Conservation (phyloP, 164 flowering plant genomes). For the Aristolochia fimbriata region DNA sequence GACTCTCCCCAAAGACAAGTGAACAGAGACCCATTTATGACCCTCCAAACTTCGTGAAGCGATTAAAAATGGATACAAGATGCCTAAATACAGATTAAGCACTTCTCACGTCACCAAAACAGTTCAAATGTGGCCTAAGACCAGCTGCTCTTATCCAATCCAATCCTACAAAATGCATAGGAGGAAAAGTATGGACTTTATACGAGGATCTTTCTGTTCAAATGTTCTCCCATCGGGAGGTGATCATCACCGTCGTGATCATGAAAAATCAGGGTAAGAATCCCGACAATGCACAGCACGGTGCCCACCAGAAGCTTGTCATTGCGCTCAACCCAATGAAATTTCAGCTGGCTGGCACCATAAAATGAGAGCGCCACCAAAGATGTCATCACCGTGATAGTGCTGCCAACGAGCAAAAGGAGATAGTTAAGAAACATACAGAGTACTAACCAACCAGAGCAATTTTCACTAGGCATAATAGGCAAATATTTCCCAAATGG, state of each 20-base stretch:
- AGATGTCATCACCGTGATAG: slow-evolving; percentile 90
- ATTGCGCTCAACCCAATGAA: slow-evolving; percentile 91
- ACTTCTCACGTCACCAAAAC: too few relatives aligned
- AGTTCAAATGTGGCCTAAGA: too few relatives aligned
- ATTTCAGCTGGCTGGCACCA: slow-evolving; percentile 96
- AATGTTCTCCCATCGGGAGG: slow-evolving; percentile 17
- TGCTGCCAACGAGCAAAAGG: slow-evolving; percentile 38
- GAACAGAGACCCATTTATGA: too few relatives aligned
- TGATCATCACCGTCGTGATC: slow-evolving; percentile 49
- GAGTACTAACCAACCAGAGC: not conserved
- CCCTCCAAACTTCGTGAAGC: too few relatives aligned
- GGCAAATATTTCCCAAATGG: not conserved
- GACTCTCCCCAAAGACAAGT: too few relatives aligned
- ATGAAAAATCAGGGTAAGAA: slow-evolving; percentile 78
- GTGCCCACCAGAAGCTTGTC: slow-evolving; percentile 97
- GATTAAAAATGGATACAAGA: too few relatives aligned
- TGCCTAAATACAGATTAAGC: too few relatives aligned
- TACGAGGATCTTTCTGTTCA: slow-evolving; percentile 50
- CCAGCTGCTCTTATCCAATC: too few relatives aligned
- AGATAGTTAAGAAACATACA: not conserved
- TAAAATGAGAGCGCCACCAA: slow-evolving; percentile 94
- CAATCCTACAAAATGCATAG: too few relatives aligned
- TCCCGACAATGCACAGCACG: slow-evolving; percentile 83
- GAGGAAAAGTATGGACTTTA: too few relatives aligned
- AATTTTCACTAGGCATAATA: not conserved